Evolutionary conservation across 768 basidiomycete species (phyloP), one percentile per base, ranked within the genome.

Genomic region (Boletus rufocinnamomeus): DNA sequence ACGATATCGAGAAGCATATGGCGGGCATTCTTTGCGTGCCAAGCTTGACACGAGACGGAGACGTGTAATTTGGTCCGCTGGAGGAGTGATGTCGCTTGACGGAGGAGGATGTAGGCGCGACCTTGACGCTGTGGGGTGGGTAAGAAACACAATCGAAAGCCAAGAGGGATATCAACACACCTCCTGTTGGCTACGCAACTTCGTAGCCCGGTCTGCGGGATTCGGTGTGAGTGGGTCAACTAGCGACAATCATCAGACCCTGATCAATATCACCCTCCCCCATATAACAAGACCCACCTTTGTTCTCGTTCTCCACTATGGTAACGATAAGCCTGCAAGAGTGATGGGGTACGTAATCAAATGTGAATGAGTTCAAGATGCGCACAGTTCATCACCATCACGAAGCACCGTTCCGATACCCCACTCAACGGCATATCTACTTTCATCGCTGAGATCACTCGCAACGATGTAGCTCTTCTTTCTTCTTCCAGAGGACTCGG

Each of bases 341-440:
- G 49, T 41, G 37, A 53, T 35, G 21, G 9, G 34, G 8, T 59
- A 40, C 50, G 51, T 37, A 47, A 50, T 38, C 10, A 10, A 21
- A 64, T 43, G 47, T 32, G 41, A 45, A 40, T 47, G 28, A 43
- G 30, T 19, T 25, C 6, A 27, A 50, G 32, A 60, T 21, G 70
- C 79, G 53, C 54, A 84, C 87, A 94, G 77, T 74, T 95, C 91
- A 66, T 99, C 97, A 2, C 96, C 96, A 73, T 98, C 95, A 60
- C 95, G 78, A 59, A 97, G 76, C 3, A 98, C 96, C 0, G 96
- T 98, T 3, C 95, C 96, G 54, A 98, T 95, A 11, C 91, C 93
- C 97, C 96, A 99, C 72, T 98, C 95, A 7, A 98, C 85, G 1
- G 97, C 97, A 72, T 95, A 99, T 35, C 89, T 80, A 73, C 87